Evolutionary conservation across 164 flowering plant species (phyloP), one percentile per base, ranked within the genome.

Genomic region (Magnolia changhungtana): DNA sequence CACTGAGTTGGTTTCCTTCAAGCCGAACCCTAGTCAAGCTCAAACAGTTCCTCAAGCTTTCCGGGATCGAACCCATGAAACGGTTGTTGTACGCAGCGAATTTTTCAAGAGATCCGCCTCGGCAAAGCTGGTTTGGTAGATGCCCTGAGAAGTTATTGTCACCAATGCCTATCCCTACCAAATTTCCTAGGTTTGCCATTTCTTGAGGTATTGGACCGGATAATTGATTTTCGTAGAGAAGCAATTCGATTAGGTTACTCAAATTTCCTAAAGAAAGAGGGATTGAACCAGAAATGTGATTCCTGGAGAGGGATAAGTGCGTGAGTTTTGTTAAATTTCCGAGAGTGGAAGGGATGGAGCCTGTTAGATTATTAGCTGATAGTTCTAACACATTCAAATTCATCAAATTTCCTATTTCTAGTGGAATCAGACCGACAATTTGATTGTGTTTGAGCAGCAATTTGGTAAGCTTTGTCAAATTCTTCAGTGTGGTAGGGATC

Each of bases 361-460:
- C 72, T 7, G 16, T 7, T 11, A 69, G 55, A 45, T n/a, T 69
- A 51, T 69, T 69, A n/a, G 18, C 49, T 0, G 24, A 8, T 19
- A 75, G 16, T 18, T 8, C 18, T 14, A 75, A 18, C 37, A 24
- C 23, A 16, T 19, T 7, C 21, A 80, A 50, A 49, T 59, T 18
- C 31, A 59, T 74, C 14, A 76, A 58, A 52, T 79, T 50, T 8
- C 81, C 81, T 29, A 82, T 67, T 67, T 79, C 76, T 5, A 24
- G 64, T 7, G 84, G 84, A 24, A 82, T 64, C 4, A 19, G 27
- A 16, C 84, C 82, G 27, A 0, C 58, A 55, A 79, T 75, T 10
- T 23, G 51, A 73, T 82, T 82, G 1, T 49, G 23, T 45, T 19
- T 50, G 16, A 82, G 55, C 8, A 7, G 76, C 10, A 18, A 14